phyloP scores from a whole-genome alignment of 2,329 filamentous ascomycete genomes.

The Esteya vermicola region DNA sequence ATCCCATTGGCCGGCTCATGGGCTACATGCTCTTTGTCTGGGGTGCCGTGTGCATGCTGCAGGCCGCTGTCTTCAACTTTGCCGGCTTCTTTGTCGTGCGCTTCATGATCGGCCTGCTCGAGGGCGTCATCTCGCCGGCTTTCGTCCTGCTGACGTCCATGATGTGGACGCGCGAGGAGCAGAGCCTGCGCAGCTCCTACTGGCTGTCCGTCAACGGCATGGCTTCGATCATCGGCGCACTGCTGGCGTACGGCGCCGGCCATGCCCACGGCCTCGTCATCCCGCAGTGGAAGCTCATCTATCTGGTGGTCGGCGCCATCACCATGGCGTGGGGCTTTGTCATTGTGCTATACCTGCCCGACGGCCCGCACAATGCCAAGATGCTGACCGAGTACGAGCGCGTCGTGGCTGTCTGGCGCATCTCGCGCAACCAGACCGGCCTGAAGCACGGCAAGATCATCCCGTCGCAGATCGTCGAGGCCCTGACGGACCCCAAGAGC shows the following conservation, averaged over 20 bases:
- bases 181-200: constrained; percentile 20
- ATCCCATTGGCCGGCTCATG: constrained; percentile 26
- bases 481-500: constrained; percentile 15
- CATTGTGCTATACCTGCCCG: constrained; percentile 18
- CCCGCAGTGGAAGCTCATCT: constrained; percentile 16
- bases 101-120: constrained; percentile 24
- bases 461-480: constrained; percentile 16
- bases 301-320: constrained; percentile 11
- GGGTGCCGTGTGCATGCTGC: constrained; percentile 14
- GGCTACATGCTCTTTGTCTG: constrained; percentile 30
- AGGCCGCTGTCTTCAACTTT: constrained; percentile 19
- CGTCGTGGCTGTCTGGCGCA: constrained; percentile 23
- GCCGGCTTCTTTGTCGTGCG: constrained; percentile 20
- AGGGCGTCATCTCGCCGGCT: constrained; percentile 24
- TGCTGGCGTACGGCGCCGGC: constrained; percentile 17
- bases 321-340: constrained; percentile 9
- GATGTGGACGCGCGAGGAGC: constrained; percentile 22
- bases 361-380: constrained; percentile 18
- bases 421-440: constrained; percentile 24
- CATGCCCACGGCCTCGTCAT: constrained; percentile 7
- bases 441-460: constrained; percentile 24
- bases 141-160: constrained; percentile 23
- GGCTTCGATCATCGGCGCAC: constrained; percentile 15
- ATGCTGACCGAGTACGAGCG: constrained; percentile 22
- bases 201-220: constrained; percentile 19